Evolutionary conservation across 2,329 filamentous ascomycete species (phyloP), one percentile per base, ranked within the genome.

Genomic region (Fusarium mexicanum): DNA sequence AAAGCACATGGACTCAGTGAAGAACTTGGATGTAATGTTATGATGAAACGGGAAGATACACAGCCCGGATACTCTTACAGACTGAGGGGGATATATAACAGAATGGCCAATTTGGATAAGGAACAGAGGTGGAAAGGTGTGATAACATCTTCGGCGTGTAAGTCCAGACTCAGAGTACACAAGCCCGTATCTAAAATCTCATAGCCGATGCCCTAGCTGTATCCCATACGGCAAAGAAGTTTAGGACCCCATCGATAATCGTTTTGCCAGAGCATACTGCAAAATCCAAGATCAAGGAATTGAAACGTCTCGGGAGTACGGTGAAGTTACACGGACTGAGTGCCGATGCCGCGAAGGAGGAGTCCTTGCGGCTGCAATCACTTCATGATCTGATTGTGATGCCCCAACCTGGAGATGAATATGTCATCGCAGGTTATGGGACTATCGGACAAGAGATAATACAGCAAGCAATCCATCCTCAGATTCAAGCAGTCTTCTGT

Each of bases 301-400:
- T 55, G 2, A 55, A 4, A 1, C 20, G 51, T 10, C 35, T 41
- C 2, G 51, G 51, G 18, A 41, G 51, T 18, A 55, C 51, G 0
- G 51, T 55, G 0, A 29, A 17, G 24, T 29, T 55, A 7, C n/a
- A 38, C 3, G 50, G 50, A 9, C 0, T 3, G 6, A 17, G 24
- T 29, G 7, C 24, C 7, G 18, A 29, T 16, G 33, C 9, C 0
- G 10, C 18, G 0, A 17, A 13, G 1, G 20, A 18, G 10, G 51
- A 41, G 20, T 55, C 1, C 4, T 10, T 55, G 5, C 24, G 35
- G 4, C 2, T 41, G 4, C 35, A 55, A 2, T 55, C 35, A 4
- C 51, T 55, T 55, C 35, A 55, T 41, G 35, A 11, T 8, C 14
- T 55, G 2, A 29, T 5, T 10, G 1, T 0, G 10, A n/a, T 55